Evolutionary conservation across 2,329 filamentous ascomycete species (phyloP), one percentile per base, ranked within the genome.

Genomic region (Mariannaea elegans): DNA sequence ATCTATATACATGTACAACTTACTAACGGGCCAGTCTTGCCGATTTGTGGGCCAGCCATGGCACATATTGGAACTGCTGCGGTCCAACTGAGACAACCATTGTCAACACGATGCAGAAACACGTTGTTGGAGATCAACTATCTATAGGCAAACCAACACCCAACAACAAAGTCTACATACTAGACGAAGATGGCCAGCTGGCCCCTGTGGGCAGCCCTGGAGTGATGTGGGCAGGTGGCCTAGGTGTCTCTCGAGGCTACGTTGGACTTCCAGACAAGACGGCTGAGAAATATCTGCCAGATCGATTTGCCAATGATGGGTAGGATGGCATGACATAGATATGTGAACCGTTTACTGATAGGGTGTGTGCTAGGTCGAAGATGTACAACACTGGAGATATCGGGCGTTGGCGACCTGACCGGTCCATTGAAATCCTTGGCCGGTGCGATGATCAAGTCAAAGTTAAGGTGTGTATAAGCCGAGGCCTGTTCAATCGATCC

Each of bases 381-480:
- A 87, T 87, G 81, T 88, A 85, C 73, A 84, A 85, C 65, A 88
- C 86, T 2, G 86, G 85, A 7, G 86, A 88, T 64, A 77, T 88
- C 19, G 84, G 82, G 16, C 76, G 78, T 12, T 87, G 85, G 84
- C 76, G 77, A 34, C 68, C 76, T 2, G 80, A 85, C 65, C 85
- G 86, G 10, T 79, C 77, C 23, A 75, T 88, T 34, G 78, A 85
- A 41, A 84, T 82, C 19, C 78, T 86, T 31, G 85, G 86, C 3
- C 80, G 85, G 32, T 78, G 78, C n/a, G 86, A 88, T 64, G 85
- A 87, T 60, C 86, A 88, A 67, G 82, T 88, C 59, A 88, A 88
- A 72, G 80, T 88, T 68, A 85, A 86, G 73, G 80, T 80, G 70
- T 48, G 65, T 59, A 10, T 18, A 23, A 3, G 3, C 10, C 8